These are phyloP conservation scores for Arthrocladium fulminans DNA, from an alignment of 2,329 filamentous ascomycete genomes.

Conservation along the genomic window DNA sequence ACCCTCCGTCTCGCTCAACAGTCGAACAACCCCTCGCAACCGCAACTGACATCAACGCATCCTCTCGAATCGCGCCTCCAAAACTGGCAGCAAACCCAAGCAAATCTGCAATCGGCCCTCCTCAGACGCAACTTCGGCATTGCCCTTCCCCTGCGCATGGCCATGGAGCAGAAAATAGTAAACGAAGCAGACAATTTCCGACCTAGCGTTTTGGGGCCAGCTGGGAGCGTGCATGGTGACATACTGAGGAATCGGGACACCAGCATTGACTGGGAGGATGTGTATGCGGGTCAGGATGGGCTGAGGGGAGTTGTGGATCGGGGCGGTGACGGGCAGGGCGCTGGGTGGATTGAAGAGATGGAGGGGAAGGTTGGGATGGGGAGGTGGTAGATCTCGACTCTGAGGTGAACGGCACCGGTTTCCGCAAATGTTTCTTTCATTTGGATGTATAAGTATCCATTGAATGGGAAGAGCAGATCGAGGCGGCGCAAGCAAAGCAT, in stretches of 20 bases:
- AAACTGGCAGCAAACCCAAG: slow-evolving; percentile 84
- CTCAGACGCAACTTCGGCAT: slow-evolving; percentile 83
- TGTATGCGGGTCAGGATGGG: slow-evolving; percentile 34
- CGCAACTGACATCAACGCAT: slow-evolving; percentile 54
- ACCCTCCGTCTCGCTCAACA: slow-evolving; percentile 66
- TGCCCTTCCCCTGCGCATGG: slow-evolving; percentile 80
- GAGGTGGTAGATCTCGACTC: slow-evolving; percentile 15
- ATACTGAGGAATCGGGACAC: slow-evolving; percentile 72
- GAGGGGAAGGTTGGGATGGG: slow-evolving; percentile 23
- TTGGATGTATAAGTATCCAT: not conserved
- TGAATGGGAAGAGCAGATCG: not conserved
- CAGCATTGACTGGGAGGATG: slow-evolving; percentile 83
- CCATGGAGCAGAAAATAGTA: slow-evolving; percentile 91
- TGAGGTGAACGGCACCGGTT: too few species aligned
- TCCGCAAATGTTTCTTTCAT: not conserved
- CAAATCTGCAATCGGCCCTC: slow-evolving; percentile 76
- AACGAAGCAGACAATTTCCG: slow-evolving; percentile 65
- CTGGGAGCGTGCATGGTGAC: slow-evolving; percentile 66
- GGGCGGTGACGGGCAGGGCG: slow-evolving; percentile 17
- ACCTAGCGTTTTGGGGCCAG: slow-evolving; percentile 55
- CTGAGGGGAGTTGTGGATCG: slow-evolving; percentile 13
- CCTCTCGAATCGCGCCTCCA: slow-evolving; percentile 85
- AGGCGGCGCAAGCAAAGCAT: too few species aligned
- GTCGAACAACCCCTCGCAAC: slow-evolving; percentile 31
- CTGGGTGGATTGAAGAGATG: slow-evolving; percentile 22